Evolutionary conservation across 1,139 yeast species (phyloP).

Genomic region (Hemisphaericaspora subhashii): DNA sequence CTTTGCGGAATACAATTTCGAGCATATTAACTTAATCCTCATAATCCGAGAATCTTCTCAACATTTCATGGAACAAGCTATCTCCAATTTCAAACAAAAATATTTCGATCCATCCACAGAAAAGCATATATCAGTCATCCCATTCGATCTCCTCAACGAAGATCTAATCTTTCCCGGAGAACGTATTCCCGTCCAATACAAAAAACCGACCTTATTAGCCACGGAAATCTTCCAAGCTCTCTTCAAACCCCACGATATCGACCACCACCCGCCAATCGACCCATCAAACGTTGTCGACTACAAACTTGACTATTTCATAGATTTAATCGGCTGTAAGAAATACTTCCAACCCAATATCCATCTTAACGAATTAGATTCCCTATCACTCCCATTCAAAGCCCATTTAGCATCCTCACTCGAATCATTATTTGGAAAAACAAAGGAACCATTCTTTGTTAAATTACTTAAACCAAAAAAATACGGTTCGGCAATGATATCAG

Average conservation of each 20-base stretch:
- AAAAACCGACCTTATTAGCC: conserved; percentile 43
- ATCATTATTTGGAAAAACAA: conserved; percentile 28
- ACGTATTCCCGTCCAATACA: conserved; percentile 33
- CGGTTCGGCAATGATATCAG: conserved; percentile 36
- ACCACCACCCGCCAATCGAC: not conserved
- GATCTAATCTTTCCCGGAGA: conserved; percentile 42
- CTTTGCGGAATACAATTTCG: conserved; percentile 26
- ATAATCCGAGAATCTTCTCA: conserved; percentile 30
- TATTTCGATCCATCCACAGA: conserved; percentile 23
- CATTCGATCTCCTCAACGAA: conserved; percentile 38
- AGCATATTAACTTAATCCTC: conserved; percentile 29
- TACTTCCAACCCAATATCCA: conserved; percentile 35
- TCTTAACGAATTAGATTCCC: conserved; percentile 30
- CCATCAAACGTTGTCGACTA: conserved; percentile 23
- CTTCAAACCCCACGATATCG: conserved; percentile 19
- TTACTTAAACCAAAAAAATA: conserved; percentile 38
- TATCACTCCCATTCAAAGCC: conserved; percentile 32
- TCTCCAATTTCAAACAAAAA: conserved; percentile 21
- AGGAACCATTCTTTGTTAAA: conserved; percentile 37
- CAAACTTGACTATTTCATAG: conserved; percentile 41
- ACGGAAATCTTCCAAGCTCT: conserved; percentile 39
- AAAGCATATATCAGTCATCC: conserved; percentile 26
- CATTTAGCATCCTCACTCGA: conserved; percentile 20
- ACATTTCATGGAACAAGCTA: conserved; percentile 24
- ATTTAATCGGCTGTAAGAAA: conserved; percentile 42